Conservation (phyloP, 306 rosid genomes). For the Leucaena leucocephala region DNA sequence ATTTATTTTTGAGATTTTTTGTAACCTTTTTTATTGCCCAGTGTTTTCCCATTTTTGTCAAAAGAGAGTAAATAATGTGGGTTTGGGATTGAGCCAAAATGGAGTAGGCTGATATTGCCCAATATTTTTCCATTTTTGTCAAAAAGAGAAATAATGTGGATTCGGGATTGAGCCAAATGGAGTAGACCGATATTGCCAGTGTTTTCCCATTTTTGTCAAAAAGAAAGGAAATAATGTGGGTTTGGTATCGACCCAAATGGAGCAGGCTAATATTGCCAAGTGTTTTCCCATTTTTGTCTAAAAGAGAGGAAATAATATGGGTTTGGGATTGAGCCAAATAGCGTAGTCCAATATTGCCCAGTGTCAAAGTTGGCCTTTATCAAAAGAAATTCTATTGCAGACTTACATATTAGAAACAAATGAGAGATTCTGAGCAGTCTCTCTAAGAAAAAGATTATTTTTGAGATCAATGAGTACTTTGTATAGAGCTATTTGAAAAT, state of each 20-base stretch:
- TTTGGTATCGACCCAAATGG: too few species aligned
- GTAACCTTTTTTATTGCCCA: background rate
- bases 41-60: background rate
- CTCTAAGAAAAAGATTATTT: too few species aligned
- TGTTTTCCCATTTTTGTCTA: too few species aligned
- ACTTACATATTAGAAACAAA: background rate
- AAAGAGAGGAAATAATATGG: too few species aligned
- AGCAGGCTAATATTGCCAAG: too few species aligned
- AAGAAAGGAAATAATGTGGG: too few species aligned
- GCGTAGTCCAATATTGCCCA: too few species aligned
- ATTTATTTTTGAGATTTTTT: background rate
- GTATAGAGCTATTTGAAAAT: background rate
- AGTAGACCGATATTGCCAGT: background rate
- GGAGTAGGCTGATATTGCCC: too few species aligned
- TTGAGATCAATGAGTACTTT: background rate
- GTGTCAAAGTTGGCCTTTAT: background rate
- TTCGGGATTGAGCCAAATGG: background rate
- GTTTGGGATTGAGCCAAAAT: too few species aligned
- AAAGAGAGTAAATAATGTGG: background rate
- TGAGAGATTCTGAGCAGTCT: background rate
- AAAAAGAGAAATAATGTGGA: too few species aligned
- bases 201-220: background rate
- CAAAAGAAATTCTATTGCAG: background rate
- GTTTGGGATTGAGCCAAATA: too few species aligned
- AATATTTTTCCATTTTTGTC: too few species aligned